Base-by-base conservation (phyloP, 108 stramenopile species). In the Cyclotella sp. region DNA sequence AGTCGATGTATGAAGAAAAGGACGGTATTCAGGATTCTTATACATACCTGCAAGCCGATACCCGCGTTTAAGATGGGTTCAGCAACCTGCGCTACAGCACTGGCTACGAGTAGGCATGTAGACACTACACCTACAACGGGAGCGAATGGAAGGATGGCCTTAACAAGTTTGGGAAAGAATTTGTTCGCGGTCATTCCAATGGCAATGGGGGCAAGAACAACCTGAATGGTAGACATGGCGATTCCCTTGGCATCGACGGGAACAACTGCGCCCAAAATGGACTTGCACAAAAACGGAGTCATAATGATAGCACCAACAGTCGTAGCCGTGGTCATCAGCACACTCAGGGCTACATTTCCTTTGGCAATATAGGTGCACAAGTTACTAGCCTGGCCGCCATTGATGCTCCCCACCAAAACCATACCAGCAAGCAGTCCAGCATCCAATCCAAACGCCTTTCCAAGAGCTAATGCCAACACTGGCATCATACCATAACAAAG, bases 401-500 rank as follows among this genome's bases (percentile, higher is more conserved):
- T 98, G 87, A 98, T 97, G 54, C 83, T 87, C 54, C 98, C 97
- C 18, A 98, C 98, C 58, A 98, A 85, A 18, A 98, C 96, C 91
- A 98, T 95, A 72, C 98, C 98, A 13, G 98, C 98, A 45, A 97
- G 66, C 47, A 97, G 74, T 41, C 93, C 92, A n/a, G 95, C 89
- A 68, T 89, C 87, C 73, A 98, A 85, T 18, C 63, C 77, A 64
- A 95, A 97, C 1, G 72, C 83, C 70, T 89, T 91, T 28, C 94
- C 97, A 49, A 97, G 88, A 19, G 40, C 87, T 6, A 96, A 70
- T 10, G 96, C 97, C 66, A 98, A 85, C 12, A 73, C 62, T 26
- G 98, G 98, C 97, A 98, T 98, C 91, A 97, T 93, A 62, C 80
- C 92, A 69, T 98, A 98, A 79, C 98, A 98, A n/a, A 97, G 86